Evolutionary conservation across 495 filamentous ascomycete genomes (phyloP), one percentile per base, ranked within the genome.

Genomic region (Aspergillus incahuasiensis): DNA sequence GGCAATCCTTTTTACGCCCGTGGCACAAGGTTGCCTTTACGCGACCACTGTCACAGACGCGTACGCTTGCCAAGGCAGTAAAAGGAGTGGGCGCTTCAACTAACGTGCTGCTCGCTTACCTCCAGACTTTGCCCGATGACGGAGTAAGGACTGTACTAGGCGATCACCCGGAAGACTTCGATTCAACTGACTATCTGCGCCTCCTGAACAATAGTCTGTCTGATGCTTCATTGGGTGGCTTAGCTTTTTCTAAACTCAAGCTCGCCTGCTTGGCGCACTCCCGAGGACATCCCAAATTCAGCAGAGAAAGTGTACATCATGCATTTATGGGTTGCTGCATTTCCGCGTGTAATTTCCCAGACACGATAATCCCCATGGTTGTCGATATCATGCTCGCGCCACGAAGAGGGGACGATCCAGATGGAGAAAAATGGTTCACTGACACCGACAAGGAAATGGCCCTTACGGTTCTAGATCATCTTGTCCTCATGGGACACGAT

Each of bases 161-260:
- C 6, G 42, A 54, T 30, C 72, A 71, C 8, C 65, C 65, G 11
- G 59, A 68, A 11, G 81, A 80, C 59, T 55, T 38, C 7, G 47
- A 57, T 1, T 79, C 79, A 5, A 84, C 79, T 5, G 54, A 73
- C 6, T 84, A 83, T 55, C 60, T 84, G 24, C 63, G 56, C 13
- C 68, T 69, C 18, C 77, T 83, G 30, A 68, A 82, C 52, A 54
- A 63, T 16, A 62, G 62, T 5, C 55, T 77, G 6, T 53, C 69
- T 6, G 28, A 49, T 3, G 63, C 68, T 35, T 68, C 74, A n/a
- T 53, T 56, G 5, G 44, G 65, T 16, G 63, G 68, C 24, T 54
- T 66, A 20, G 71, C 64, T 13, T 48, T 69, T 25, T 58, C 68
- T 15, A 60, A 51, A 30, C 48, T 78, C 24, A 67, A 70, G 55